A percentile compares a stretch with the other conserved stretches of the same genome.
Conservation (phyloP, 345 rosid genomes). For the Salix purpurea region DNA sequence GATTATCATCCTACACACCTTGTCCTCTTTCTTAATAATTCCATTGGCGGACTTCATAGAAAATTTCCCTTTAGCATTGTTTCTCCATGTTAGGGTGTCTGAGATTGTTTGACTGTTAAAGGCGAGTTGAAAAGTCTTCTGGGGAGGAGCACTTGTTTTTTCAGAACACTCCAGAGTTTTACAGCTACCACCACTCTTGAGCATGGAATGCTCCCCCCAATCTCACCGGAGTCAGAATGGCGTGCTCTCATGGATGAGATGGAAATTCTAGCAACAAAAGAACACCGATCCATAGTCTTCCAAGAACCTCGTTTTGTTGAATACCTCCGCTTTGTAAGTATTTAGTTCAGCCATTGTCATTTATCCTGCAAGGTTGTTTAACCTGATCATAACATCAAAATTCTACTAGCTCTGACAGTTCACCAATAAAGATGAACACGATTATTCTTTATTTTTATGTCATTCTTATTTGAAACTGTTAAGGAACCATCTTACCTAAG, state of each 20-base stretch:
- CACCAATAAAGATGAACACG: background rate
- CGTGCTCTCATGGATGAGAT: slow-evolving; percentile 83
- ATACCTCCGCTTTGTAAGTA: slow-evolving; percentile 88
- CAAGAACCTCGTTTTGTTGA: slow-evolving; percentile 92
- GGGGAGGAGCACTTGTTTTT: slow-evolving; percentile 92
- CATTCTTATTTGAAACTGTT: background rate
- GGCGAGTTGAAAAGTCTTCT: slow-evolving; percentile 92
- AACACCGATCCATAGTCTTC: slow-evolving; percentile 84
- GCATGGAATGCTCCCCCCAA: slow-evolving; percentile 96
- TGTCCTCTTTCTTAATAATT: no score
- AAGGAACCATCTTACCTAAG: no score
- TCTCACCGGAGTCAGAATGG: slow-evolving; percentile 95
- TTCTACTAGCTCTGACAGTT: background rate
- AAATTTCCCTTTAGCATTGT: no score
- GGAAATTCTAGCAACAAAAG: slow-evolving; percentile 91
- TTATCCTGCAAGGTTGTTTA: background rate
- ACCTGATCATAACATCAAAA: background rate
- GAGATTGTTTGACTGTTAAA: slow-evolving; percentile 60
- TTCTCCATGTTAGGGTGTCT: no score
- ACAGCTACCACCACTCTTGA: slow-evolving; percentile 98
- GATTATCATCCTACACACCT: no score
- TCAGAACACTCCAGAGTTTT: slow-evolving; percentile 94
- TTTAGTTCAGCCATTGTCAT: background rate
- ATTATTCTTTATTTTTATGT: background rate
- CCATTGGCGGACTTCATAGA: no score